These are phyloP conservation scores for Verticillium nonalfalfae DNA, from an alignment of 2,329 filamentous ascomycete genomes.

Conservation along the genomic window DNA sequence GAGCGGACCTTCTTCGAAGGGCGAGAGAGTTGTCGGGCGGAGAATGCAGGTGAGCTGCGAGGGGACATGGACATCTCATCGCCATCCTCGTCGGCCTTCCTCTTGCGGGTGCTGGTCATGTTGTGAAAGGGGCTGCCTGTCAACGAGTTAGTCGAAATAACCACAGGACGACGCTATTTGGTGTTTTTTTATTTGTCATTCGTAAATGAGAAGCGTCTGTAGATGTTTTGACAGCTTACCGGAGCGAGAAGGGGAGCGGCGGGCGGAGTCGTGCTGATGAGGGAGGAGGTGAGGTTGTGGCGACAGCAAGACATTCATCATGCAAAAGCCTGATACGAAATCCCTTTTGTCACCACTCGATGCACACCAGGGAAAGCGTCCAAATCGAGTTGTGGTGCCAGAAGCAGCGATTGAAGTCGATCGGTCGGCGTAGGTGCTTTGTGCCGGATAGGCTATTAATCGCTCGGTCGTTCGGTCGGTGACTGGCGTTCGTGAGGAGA, in stretches of 20 bases:
- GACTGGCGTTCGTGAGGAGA: neutral
- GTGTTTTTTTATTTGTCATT: conserved; percentile 7
- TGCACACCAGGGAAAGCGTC: neutral
- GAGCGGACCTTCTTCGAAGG: conserved; percentile 57
- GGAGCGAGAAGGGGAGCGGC: conserved; percentile 47
- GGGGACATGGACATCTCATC: conserved; percentile 92
- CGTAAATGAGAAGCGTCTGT: conserved; percentile 13
- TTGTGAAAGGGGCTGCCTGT: conserved; percentile 36
- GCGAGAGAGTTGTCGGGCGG: conserved; percentile 60
- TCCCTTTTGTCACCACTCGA: neutral
- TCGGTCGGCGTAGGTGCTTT: neutral
- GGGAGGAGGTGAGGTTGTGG: conserved; percentile 54
- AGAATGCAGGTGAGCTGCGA: conserved; percentile 69
- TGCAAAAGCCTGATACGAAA: neutral
- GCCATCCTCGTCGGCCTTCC: conserved; percentile 80
- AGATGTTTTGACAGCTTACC: conserved; percentile 33
- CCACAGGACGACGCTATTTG: conserved; percentile 2
- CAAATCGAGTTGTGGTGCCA: neutral
- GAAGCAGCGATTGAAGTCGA: neutral
- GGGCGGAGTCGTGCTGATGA: conserved; percentile 50
- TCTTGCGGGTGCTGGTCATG: conserved; percentile 58
- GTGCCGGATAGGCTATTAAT: neutral
- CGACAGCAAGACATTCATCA: conserved; percentile 57
- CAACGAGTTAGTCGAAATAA: neutral
- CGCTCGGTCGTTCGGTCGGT: neutral